Base-by-base conservation (phyloP, 2,329 filamentous ascomycete species). In the Aureobasidium sp. region DNA sequence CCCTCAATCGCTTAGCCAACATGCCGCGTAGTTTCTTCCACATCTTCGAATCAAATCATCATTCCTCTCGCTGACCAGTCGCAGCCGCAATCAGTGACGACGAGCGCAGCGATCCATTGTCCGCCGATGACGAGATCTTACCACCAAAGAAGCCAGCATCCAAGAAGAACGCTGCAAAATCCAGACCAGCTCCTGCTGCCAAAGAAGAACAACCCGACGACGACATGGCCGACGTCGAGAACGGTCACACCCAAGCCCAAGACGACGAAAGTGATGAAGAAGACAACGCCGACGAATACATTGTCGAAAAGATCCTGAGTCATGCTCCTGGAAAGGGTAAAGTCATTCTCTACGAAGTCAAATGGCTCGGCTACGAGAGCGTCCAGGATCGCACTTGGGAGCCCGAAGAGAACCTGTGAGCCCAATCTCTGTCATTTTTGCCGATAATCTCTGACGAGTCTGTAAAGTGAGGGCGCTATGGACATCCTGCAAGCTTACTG, bases 351-450 rank as follows among this genome's bases (percentile, higher is more conserved):
- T 90, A 85, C 63, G 76, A 84, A 48, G 85, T 93, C 30, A 90
- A 91, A 62, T 93, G 88, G 88, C 80, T 87, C 58, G 87, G 87
- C 3, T 93, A 84, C 57, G 80, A 86, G 0, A 79, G 83, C 57
- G 81, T 83, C 57, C 67, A 72, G 0, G 88, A 93, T 59, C 70
- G 80, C 62, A 93, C 88, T 0, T 91, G 86, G 87, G 88, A 93
- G 64, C 83, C 85, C 0, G 83, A 88, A 61, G 80, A 81, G 10
- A 90, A 90, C 60, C 71, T 88, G 79, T 83, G 68, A 55, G 76
- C 55, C 14, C 12, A 29, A 12, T 21, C 17, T 24, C 8, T 24
- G 14, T 24, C 7, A 17, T 34, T 52, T 10, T 14, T 35, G 30
- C 11, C 30, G 38, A 39, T 45, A 8, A 37, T 24, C 11, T 7